phyloP scores from a whole-genome alignment of 2,329 filamentous ascomycete species.

The Exophiala sideris region DNA sequence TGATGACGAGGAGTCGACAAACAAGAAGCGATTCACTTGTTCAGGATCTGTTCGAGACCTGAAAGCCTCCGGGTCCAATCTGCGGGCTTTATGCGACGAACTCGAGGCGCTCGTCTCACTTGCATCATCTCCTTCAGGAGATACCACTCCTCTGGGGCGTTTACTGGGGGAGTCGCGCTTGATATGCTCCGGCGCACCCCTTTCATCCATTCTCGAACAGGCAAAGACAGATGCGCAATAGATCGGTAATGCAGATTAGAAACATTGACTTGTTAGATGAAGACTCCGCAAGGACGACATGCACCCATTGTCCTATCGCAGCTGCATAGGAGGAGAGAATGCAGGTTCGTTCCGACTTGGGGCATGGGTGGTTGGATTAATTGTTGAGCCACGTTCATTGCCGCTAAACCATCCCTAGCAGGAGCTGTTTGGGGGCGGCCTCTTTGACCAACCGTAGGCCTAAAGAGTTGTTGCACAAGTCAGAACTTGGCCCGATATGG shows the following conservation, averaged over 20 bases:
- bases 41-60: conserved; percentile 6
- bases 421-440: too few relatives aligned
- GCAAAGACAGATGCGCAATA: conserved; percentile 2
- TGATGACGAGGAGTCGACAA: conserved; percentile 15
- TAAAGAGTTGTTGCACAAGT: too few relatives aligned
- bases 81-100: conserved; percentile 12
- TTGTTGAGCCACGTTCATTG: too few relatives aligned
- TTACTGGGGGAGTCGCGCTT: background rate
- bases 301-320: background rate
- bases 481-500: too few relatives aligned
- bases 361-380: too few relatives aligned
- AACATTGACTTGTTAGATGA: conserved; percentile 7
- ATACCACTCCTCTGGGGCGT: background rate
- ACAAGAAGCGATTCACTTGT: conserved; percentile 12
- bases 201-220: conserved; percentile 17
- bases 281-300: background rate
- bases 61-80: conserved; percentile 8
- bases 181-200: conserved; percentile 1
- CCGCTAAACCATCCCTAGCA: too few relatives aligned
- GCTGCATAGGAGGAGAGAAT: background rate
- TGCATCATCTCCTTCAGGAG: conserved; percentile 2
- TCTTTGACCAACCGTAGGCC: too few relatives aligned
- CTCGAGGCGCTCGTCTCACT: background rate
- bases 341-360: too few relatives aligned
- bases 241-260: conserved; percentile 6